A percentile compares a stretch with the other conserved stretches of the same genome.
Evolutionary conservation across 2,329 filamentous ascomycete species (phyloP).

Genomic region (Trichoderma pleuroti): DNA sequence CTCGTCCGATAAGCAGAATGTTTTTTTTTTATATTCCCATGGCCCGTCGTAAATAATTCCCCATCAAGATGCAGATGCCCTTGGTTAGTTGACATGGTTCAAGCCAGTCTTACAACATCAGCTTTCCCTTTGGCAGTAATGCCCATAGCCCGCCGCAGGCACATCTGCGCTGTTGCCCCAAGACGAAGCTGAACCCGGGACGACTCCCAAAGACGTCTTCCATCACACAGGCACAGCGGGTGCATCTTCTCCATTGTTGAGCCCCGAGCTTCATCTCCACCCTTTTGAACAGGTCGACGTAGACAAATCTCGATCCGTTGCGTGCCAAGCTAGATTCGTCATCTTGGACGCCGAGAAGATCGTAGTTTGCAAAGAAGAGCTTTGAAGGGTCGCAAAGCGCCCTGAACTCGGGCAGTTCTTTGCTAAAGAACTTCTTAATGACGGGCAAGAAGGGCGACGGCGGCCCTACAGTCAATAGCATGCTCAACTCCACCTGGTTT

Average conservation of each 20-base stretch:
- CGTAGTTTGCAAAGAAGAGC: conserved; percentile 71
- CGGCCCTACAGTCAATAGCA: conserved; percentile 49
- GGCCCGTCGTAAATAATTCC: background rate
- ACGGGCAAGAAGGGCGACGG: conserved; percentile 50
- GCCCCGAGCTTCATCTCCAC: conserved; percentile 44
- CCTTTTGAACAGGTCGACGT: conserved; percentile 58
- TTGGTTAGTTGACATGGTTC: background rate
- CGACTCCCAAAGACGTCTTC: conserved; percentile 51
- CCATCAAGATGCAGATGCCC: background rate
- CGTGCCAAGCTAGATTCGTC: conserved; percentile 47
- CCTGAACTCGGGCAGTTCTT: conserved; percentile 56
- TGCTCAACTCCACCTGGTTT: conserved; percentile 47
- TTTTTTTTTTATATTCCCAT: background rate
- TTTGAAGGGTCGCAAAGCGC: conserved; percentile 60
- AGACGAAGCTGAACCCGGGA: conserved; percentile 51
- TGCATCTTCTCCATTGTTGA: conserved; percentile 39
- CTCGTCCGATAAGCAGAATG: background rate
- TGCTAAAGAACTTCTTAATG: conserved; percentile 62
- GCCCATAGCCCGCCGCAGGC: conserved; percentile 54
- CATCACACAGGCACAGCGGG: conserved; percentile 63
- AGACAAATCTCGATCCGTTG: conserved; percentile 36
- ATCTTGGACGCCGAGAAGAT: conserved; percentile 63
- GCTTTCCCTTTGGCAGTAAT: conserved; percentile 37
- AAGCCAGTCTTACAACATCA: conserved; percentile 19
- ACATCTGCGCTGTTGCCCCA: conserved; percentile 54